Base-by-base conservation (phyloP, 768 basidiomycete genomes). In the Lactarius hengduanensis region DNA sequence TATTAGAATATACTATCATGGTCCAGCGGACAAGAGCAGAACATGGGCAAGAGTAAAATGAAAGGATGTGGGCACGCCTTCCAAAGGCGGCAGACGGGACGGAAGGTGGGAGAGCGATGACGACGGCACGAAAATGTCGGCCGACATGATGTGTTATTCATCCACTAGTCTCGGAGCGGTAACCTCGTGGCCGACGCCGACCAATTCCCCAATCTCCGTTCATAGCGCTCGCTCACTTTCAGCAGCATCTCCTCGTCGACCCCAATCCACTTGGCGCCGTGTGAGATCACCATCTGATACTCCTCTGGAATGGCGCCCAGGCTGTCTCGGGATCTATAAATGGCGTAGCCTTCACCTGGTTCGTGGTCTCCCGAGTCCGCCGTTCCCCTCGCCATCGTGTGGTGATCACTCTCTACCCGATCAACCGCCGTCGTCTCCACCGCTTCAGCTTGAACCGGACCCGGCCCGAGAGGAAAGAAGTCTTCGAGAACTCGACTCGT, bases 241-340 rank as follows among this genome's bases (percentile, higher is more conserved):
- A 79, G 75, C 54, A 96, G 53, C 66, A 84, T 81, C 60, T 83
- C 82, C 26, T 74, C 76, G 1, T 76, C 75, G 6, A 89, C 82
- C 1, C 91, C 89, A 1, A 81, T 75, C 79, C 87, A 86, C 50
- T 73, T 62, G 7, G 83, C 84, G 0, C 80, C 88, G 22, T 81
- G 80, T 26, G 73, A 73, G 0, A 92, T 63, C 10, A 94, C 80
- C 47, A 74, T 60, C 38, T 78, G 79, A 67, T 84, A 84, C 57
- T 84, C 84, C 5, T 72, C 77, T 3, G 84, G 80, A 34, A 90
- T 65, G 6, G 77, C 76, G 40, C 92, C 92, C 32, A 84, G 76
- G 59, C 84, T 77, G 70, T 94, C 94, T n/a, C 79, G 79, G n/a
- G 81, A 78, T 40, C 85, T 80, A 77, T 86, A 92, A 57, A 93